Conservation (phyloP, 176 grass and related monocot species). For the Rhipidocladum racemiflorum region DNA sequence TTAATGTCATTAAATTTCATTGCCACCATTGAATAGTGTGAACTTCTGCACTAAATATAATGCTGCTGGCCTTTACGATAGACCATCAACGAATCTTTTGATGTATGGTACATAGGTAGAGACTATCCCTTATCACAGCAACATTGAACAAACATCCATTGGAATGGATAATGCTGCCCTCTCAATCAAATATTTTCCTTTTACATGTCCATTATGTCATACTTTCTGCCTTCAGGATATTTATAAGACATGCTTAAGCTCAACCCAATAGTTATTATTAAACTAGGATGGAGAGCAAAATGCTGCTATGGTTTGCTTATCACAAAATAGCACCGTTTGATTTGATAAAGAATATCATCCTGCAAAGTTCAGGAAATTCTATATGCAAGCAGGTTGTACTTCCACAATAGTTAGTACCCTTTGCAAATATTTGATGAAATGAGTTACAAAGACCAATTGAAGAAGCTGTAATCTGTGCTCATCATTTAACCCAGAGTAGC, state of each 20-base stretch:
- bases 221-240: background rate
- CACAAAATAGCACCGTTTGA: background rate
- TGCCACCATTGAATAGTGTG: conserved; percentile 1
- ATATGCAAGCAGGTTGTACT: background rate
- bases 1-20: background rate
- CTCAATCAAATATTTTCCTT: background rate
- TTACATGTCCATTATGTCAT: background rate
- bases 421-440: background rate
- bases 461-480: background rate
- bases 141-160: background rate
- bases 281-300: background rate
- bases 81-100: background rate
- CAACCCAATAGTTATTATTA: background rate
- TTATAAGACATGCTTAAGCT: background rate
- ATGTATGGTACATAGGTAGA: conserved; percentile 1
- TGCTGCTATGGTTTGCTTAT: background rate
- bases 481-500: background rate
- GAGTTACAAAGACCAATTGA: background rate
- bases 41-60: background rate
- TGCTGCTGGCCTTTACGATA: background rate
- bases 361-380: background rate
- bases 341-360: background rate
- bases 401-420: background rate
- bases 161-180: no score
- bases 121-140: background rate